Percentiles rank a stretch among this genome's conserved stretches.
phyloP scores from a whole-genome alignment of 2,329 filamentous ascomycete species.

The Stemphylium vesicarium region DNA sequence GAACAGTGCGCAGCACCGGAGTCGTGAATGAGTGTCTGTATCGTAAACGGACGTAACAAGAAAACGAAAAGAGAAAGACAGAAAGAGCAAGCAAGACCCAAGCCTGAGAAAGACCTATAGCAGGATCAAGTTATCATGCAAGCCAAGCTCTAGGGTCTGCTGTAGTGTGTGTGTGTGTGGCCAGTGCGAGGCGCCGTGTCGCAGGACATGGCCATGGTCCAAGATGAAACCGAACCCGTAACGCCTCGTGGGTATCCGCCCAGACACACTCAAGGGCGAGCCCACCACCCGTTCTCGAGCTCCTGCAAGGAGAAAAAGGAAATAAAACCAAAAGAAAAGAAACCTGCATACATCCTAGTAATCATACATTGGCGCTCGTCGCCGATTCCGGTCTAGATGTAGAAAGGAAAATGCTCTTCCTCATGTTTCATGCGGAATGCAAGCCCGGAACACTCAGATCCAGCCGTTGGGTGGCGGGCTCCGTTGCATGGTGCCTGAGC shows the following conservation, averaged over 20 bases:
- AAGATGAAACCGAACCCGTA: conserved; percentile 25
- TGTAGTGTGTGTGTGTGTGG: neutral
- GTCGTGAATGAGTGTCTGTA: conserved; percentile 14
- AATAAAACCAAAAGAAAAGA: neutral
- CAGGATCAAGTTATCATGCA: neutral
- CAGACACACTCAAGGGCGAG: neutral
- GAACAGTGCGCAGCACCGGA: conserved; percentile 11
- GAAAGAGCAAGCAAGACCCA: neutral
- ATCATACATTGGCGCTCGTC: conserved; percentile 31
- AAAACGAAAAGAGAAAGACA: neutral
- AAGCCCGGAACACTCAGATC: conserved; percentile 32
- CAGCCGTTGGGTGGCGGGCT: conserved; percentile 44
- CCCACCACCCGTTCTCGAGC: neutral
- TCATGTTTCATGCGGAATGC: conserved; percentile 2
- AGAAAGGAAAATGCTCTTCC: conserved; percentile 7
- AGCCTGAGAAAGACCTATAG: neutral
- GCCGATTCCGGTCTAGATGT: conserved; percentile 9
- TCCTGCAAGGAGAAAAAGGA: neutral
- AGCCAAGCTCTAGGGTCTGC: neutral
- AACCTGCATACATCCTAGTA: conserved; percentile 6
- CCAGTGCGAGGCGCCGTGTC: conserved; percentile 12
- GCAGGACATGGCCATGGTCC: neutral
- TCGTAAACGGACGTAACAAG: conserved; percentile 14
- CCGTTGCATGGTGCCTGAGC: conserved; percentile 47
- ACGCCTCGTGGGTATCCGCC: conserved; percentile 15